Base-by-base conservation (phyloP, 108 stramenopile genomes). In the Cyclostephanos invisitatus region DNA sequence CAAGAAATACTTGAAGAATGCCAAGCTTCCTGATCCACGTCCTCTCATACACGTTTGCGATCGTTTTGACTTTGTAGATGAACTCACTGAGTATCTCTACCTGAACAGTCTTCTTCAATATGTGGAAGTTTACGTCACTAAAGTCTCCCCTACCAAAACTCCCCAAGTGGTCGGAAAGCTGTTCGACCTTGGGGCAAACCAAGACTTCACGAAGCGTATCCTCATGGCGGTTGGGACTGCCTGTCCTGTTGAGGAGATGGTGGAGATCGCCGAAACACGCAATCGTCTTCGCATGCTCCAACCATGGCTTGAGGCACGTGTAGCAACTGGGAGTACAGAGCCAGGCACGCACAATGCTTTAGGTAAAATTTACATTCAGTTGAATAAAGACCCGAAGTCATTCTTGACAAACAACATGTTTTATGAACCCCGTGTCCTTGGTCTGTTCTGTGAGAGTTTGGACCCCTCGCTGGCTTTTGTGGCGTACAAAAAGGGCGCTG, bases 31-130 rank as follows among this genome's bases (percentile, higher is more conserved):
- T 24, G 98, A 99, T 83, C 99, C 99, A 36, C 93, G 98, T 27
- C 98, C 98, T 29, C 85, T 99, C 12, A 99, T 99, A 75, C 98
- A 99, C 72, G 99, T 99, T n/a, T 99, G 99, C 75, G 99, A 99
- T 74, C 96, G 98, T 46, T 89, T 86, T 77, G 98, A 96, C 72
- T 99, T 97, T 78, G 90, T 99, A 40, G 98, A 98, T 56, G 99
- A 99, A 85, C 87, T 99, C 64, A 98, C 99, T 15, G 94, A 96
- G 47, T 99, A 99, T 89, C 82, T 99, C 35, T 98, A 99, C 91
- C 78, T 93, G 70, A 98, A 98, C 93, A 96, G 94, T 82, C 93
- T 99, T 27, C 80, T 96, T 61, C 98, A 98, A 82, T 99, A 99
- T 87, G 95, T 99, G 65, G 99, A 99, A 90, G 98, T 99, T 37